Evolutionary conservation across 768 basidiomycete species (phyloP), one percentile per base, ranked within the genome.

Genomic region (Kwoniella sp.): DNA sequence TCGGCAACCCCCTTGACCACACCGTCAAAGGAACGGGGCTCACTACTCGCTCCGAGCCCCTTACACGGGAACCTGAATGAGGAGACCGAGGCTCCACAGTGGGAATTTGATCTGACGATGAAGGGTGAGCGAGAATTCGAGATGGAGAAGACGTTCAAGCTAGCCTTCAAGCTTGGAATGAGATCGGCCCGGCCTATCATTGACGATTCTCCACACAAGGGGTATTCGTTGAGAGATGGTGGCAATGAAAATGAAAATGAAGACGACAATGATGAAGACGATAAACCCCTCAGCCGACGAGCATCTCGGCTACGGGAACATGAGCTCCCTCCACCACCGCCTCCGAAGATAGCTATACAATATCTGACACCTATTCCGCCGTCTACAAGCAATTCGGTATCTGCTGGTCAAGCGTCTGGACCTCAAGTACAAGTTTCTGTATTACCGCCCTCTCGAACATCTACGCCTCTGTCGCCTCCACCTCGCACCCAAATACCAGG

Each of bases 51-150:
- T 25, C 62, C 62, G n/a, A 56, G 48, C 29, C 62, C 62, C 5
- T 54, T 54, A 34, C 63, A 66, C 15, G 61, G 55, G 1, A 53
- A 60, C 31, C 20, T 54, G 8, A 45, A 63, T 4, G 61, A 64
- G 11, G 55, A 34, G 37, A 8, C 47, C 41, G 41, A 45, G 11
- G 30, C 22, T 17, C 23, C 56, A 1, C 23, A 61, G n/a, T 76
- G 73, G 72, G 75, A 77, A 51, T 71, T 57, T 29, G 75, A 77
- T 65, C 58, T 77, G 20, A 63, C 59, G 12, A 31, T 75, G 1
- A 48, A 45, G 20, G 58, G 41, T 3, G 55, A 63, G 1, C 30
- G 72, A 17, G 51, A 63, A 13, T 63, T 72, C 2, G 63, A 67
- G 28, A 48, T 72, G 9, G 74, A 73, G 17, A 30, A 62, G 55